phyloP scores from a whole-genome alignment of 1,284 basidiomycete species.

The Pseudozyma flocculosa region DNA sequence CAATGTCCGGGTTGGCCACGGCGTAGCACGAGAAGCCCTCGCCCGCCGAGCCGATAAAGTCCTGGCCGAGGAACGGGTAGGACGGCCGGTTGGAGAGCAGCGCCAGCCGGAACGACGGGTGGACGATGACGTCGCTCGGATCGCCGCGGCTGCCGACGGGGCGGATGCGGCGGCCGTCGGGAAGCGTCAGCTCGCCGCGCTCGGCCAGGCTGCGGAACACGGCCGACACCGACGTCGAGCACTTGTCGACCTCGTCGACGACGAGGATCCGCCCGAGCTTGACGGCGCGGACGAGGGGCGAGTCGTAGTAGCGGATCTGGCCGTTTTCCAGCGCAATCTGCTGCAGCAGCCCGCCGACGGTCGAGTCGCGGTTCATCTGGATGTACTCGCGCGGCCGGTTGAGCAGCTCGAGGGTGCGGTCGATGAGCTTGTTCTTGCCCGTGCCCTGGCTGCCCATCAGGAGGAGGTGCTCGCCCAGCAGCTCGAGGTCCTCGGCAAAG shows the following conservation, averaged over 20 bases:
- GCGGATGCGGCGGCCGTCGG: slow-evolving; percentile 55
- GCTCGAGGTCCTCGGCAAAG: slow-evolving; percentile 56
- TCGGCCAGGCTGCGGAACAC: slow-evolving; percentile 58
- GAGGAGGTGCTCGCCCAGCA: slow-evolving; percentile 56
- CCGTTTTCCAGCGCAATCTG: slow-evolving; percentile 55
- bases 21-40: slow-evolving; percentile 57
- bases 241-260: slow-evolving; percentile 60
- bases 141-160: slow-evolving; percentile 16
- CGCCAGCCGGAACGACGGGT: slow-evolving; percentile 58
- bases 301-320: slow-evolving; percentile 54
- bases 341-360: slow-evolving; percentile 52
- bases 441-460: slow-evolving; percentile 59
- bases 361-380: slow-evolving; percentile 58
- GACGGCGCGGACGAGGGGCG: slow-evolving; percentile 57
- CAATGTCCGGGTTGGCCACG: slow-evolving; percentile 57
- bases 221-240: slow-evolving; percentile 57
- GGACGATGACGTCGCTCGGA: slow-evolving; percentile 45
- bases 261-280: slow-evolving; percentile 57
- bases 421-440: slow-evolving; percentile 60
- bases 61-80: slow-evolving; percentile 56
- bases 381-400: slow-evolving; percentile 59
- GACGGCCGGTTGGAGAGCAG: slow-evolving; percentile 59
- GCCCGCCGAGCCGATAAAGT: slow-evolving; percentile 57
- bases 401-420: slow-evolving; percentile 57
- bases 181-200: slow-evolving; percentile 57